A percentile compares a stretch with the other conserved stretches of the same genome.
Conservation (phyloP, 495 filamentous ascomycete species). For the Penicillium subrubescens region DNA sequence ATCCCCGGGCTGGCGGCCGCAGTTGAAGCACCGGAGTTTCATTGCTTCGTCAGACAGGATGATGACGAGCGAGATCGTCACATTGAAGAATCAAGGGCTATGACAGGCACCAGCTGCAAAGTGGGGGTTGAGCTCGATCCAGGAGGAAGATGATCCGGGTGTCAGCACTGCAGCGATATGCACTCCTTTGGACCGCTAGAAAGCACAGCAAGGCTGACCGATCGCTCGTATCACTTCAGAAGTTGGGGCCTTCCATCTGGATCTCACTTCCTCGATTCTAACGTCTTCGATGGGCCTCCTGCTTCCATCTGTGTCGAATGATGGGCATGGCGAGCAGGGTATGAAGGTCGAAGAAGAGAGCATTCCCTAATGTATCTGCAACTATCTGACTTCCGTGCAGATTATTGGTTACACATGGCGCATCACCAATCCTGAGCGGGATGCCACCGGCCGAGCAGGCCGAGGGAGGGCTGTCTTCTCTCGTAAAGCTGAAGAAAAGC, state of each 20-base stretch:
- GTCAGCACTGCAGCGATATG: background rate
- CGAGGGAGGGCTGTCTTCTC: background rate
- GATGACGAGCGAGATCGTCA: conserved; percentile 2
- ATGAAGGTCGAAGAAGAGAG: background rate
- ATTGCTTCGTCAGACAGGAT: background rate
- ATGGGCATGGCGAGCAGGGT: background rate
- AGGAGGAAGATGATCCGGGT: background rate
- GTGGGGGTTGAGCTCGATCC: background rate
- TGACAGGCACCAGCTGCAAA: background rate
- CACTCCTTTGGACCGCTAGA: background rate
- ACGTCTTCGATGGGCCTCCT: background rate
- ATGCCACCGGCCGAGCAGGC: background rate
- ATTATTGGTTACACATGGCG: background rate
- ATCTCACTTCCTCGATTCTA: background rate
- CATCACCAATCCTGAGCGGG: background rate
- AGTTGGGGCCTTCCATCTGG: no score
- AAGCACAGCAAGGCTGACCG: background rate
- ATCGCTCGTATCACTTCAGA: conserved; percentile 2
- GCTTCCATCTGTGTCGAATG: background rate
- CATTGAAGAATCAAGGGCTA: background rate
- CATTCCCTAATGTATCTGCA: background rate
- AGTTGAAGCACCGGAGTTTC: background rate
- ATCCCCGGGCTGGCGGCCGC: background rate
- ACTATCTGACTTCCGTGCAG: background rate
- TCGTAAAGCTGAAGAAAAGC: background rate